Evolutionary conservation across 371 early-diverging fungal species (phyloP).

Genomic region (Batrachochytrium dendrobatidis): DNA sequence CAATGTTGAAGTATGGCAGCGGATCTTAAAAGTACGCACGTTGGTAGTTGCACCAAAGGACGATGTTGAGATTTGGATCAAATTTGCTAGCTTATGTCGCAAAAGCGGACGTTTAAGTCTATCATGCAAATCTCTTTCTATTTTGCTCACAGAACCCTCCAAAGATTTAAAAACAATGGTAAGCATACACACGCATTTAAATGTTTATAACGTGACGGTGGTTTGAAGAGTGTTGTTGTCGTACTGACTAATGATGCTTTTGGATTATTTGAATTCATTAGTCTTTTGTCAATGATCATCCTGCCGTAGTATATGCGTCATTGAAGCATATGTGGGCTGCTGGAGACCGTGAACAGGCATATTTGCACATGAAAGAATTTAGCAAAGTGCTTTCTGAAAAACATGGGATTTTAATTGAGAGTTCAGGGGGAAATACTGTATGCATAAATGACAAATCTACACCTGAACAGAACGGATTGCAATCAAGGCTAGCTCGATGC

Average conservation of each 20-base stretch:
- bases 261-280: too few relatives aligned
- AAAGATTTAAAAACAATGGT: not conserved
- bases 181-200: too few relatives aligned
- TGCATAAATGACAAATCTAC: too few relatives aligned
- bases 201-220: too few relatives aligned
- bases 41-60: constrained; percentile 85
- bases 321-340: constrained; percentile 93
- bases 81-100: constrained; percentile 90
- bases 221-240: too few relatives aligned
- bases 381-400: constrained; percentile 46
- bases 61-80: constrained; percentile 92
- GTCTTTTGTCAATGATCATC: constrained; percentile 33
- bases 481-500: constrained; percentile 84
- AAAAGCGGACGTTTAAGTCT: constrained; percentile 79
- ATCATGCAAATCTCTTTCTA: constrained; percentile 71
- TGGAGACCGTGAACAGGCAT: constrained; percentile 43
- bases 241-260: too few relatives aligned
- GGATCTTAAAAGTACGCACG: constrained; percentile 79
- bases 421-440: too few relatives aligned
- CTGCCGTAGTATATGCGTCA: constrained; percentile 86
- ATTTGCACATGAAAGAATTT: constrained; percentile 35
- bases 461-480: too few relatives aligned
- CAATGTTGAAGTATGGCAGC: constrained; percentile 94
- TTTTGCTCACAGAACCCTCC: constrained; percentile 39
- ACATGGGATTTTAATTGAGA: constrained; percentile 27